phyloP scores from a whole-genome alignment of 108 stramenopile species.

The Cyclotella distinguenda region DNA sequence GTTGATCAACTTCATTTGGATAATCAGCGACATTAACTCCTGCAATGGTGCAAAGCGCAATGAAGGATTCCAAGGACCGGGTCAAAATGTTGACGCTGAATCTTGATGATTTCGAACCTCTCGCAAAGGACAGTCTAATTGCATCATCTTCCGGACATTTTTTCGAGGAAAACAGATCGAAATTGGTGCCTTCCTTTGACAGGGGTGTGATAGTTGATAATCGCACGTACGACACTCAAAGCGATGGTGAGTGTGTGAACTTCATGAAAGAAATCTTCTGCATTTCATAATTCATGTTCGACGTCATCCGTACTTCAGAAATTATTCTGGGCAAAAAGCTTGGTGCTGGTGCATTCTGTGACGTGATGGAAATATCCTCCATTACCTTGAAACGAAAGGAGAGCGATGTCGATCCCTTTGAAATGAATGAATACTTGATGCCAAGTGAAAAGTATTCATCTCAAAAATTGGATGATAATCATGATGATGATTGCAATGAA shows the following conservation, averaged over 20 bases:
- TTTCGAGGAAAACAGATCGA: slow-evolving; percentile 27
- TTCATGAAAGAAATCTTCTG: background rate
- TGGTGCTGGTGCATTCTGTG: slow-evolving; percentile 73
- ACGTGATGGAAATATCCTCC: slow-evolving; percentile 64
- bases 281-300: background rate
- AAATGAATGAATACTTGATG: background rate
- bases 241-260: background rate
- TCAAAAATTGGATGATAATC: background rate
- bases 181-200: slow-evolving; percentile 41
- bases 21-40: no score
- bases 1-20: no score
- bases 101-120: slow-evolving; percentile 8
- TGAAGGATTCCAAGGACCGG: background rate
- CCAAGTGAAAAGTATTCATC: background rate
- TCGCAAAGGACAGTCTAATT: slow-evolving; percentile 10
- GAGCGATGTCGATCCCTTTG: slow-evolving; percentile 27
- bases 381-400: slow-evolving; percentile 54
- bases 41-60: no score
- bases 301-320: slow-evolving; percentile 24
- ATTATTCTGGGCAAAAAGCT: slow-evolving; percentile 68
- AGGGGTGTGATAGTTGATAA: background rate
- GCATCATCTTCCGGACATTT: slow-evolving; percentile 23
- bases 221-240: background rate
- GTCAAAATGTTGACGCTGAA: background rate
- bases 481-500: background rate